A percentile compares a stretch with the other conserved stretches of the same genome.
phyloP scores from a whole-genome alignment of 805 yeast genomes.

The Yarrowia sp. region DNA sequence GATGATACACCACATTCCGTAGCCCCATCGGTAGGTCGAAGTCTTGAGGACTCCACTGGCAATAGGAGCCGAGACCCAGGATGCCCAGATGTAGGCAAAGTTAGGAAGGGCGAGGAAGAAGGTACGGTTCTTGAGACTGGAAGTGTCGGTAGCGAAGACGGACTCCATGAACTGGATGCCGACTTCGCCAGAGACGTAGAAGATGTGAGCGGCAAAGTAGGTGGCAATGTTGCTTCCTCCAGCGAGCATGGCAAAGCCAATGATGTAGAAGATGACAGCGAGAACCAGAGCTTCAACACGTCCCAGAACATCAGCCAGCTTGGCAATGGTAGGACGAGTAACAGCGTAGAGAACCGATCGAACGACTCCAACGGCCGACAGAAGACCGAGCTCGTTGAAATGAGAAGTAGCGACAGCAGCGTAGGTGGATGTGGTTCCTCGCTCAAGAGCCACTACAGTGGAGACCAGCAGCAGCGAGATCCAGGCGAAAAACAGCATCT shows the following conservation, averaged over 20 bases:
- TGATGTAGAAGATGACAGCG: constrained; percentile 48
- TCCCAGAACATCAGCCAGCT: constrained; percentile 54
- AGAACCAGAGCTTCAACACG: constrained; percentile 53
- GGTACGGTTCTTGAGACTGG: constrained; percentile 54
- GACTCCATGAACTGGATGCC: constrained; percentile 52
- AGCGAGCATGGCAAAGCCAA: constrained; percentile 52
- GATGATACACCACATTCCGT: constrained; percentile 58
- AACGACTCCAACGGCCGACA: constrained; percentile 53
- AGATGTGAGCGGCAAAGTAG: constrained; percentile 52
- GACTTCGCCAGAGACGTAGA: constrained; percentile 52
- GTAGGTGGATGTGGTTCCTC: constrained; percentile 2
- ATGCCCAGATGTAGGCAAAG: constrained; percentile 45
- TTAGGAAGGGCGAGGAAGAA: constrained; percentile 48
- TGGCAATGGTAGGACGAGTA: constrained; percentile 54
- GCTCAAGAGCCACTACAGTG: constrained; percentile 19
- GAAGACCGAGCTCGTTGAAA: constrained; percentile 53
- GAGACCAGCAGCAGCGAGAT: constrained; percentile 27
- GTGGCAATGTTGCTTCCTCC: constrained; percentile 50
- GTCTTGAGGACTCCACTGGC: constrained; percentile 47
- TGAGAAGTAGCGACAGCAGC: constrained; percentile 54
- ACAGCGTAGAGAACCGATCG: constrained; percentile 53
- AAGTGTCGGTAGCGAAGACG: constrained; percentile 50
- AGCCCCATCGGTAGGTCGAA: constrained; percentile 45
- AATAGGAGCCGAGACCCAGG: constrained; percentile 52
- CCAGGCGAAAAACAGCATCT: constrained; percentile 28